Percentiles rank a stretch among this genome's conserved stretches.
Evolutionary conservation across 352 stramenopile genomes (phyloP).

Genomic region (Pythium grandisporangium): DNA sequence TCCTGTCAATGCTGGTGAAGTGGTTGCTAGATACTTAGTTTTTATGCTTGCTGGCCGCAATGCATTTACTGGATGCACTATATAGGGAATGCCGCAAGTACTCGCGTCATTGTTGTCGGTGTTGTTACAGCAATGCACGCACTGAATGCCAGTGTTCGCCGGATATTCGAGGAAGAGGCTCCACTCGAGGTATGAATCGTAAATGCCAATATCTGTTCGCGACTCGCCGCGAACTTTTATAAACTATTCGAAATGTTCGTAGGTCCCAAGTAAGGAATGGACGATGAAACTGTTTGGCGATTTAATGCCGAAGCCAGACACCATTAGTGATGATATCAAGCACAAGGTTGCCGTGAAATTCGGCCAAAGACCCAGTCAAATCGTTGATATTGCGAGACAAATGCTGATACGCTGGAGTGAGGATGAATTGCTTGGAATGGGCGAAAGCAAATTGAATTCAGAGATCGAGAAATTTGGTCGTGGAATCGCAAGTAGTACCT

Average conservation of each 20-base stretch:
- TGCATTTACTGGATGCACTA: no score
- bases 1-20: no score
- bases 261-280: constrained; percentile 60
- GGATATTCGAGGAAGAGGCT: constrained; percentile 74
- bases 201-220: not conserved
- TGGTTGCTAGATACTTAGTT: no score
- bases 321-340: constrained; percentile 34
- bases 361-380: constrained; percentile 69
- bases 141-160: constrained; percentile 55
- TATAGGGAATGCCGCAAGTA: no score
- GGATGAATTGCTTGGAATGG: constrained; percentile 2
- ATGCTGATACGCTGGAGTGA: no score
- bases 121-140: constrained; percentile 40
- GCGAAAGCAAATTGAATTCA: constrained; percentile 14
- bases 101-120: constrained; percentile 47
- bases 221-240: not conserved
- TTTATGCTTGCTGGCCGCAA: no score
- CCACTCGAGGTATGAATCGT: constrained; percentile 37
- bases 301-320: constrained; percentile 20
- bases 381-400: constrained; percentile 43
- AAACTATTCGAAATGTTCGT: not conserved
- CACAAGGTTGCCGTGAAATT: constrained; percentile 57
- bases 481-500: constrained; percentile 27
- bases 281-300: constrained; percentile 30
- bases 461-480: constrained; percentile 36